A percentile compares a stretch with the other conserved stretches of the same genome.
Evolutionary conservation across 805 yeast genomes (phyloP).

Genomic region (Ogataea thermomethanolica): DNA sequence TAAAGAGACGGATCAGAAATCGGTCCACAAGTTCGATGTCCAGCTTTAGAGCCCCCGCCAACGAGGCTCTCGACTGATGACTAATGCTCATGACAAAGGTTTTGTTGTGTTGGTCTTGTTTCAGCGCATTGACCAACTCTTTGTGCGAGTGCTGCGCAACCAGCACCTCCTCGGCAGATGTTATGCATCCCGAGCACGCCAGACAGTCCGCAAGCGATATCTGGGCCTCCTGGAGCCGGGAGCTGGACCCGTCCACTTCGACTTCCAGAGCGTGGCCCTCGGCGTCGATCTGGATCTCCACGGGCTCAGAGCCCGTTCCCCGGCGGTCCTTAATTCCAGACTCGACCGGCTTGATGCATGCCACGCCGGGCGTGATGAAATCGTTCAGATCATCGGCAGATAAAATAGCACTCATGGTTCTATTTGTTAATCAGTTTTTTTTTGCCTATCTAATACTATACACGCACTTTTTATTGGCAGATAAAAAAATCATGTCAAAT

Average conservation of each 20-base stretch:
- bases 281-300: constrained; percentile 56
- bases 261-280: constrained; percentile 68
- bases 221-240: constrained; percentile 69
- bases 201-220: constrained; percentile 89
- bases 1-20: constrained; percentile 55
- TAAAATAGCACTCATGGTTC: constrained; percentile 75
- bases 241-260: constrained; percentile 49
- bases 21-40: constrained; percentile 57
- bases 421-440: constrained; percentile 1
- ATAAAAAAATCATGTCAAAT: too few relatives aligned
- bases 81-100: constrained; percentile 73
- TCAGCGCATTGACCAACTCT: constrained; percentile 63
- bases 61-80: constrained; percentile 81
- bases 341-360: constrained; percentile 86
- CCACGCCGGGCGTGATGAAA: constrained; percentile 90
- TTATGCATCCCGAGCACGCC: constrained; percentile 96
- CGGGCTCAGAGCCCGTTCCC: constrained; percentile 29
- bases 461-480: constrained; percentile 1
- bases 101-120: constrained; percentile 30
- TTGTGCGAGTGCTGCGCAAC: constrained; percentile 88
- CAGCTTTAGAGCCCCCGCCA: constrained; percentile 64
- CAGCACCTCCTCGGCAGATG: constrained; percentile 93
- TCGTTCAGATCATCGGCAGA: constrained; percentile 92
- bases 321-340: constrained; percentile 16
- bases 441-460: constrained; percentile 9